Conservation (phyloP, 306 rosid genomes). For the Medicago lupulina region DNA sequence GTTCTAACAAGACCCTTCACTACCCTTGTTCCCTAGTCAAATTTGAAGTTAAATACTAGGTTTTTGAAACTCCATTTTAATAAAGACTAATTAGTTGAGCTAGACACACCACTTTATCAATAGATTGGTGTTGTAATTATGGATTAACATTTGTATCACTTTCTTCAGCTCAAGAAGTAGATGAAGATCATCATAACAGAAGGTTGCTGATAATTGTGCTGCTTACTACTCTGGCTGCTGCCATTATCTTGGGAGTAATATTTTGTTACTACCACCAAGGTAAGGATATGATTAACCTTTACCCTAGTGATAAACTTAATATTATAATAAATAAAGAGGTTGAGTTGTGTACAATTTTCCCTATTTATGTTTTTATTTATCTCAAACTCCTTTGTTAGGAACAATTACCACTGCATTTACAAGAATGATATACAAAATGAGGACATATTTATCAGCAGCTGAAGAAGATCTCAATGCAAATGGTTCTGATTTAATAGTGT, state of each 20-base stretch:
- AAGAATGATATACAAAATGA: slow-evolving; percentile 29
- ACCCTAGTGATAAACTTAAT: slow-evolving; percentile 2
- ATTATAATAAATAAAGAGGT: background rate
- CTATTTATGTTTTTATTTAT: background rate
- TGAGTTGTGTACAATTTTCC: background rate
- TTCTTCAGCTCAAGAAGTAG: slow-evolving; percentile 41
- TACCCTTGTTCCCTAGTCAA: background rate
- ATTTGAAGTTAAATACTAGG: background rate
- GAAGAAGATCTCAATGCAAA: slow-evolving; percentile 34
- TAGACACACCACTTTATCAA: background rate
- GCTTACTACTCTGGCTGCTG: slow-evolving; percentile 27
- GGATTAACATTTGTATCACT: slow-evolving; percentile 7
- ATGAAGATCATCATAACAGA: slow-evolving; percentile 40
- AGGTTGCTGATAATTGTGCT: slow-evolving; percentile 41
- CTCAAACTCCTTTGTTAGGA: slow-evolving; percentile 26
- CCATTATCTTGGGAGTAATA: slow-evolving; percentile 28
- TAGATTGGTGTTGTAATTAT: background rate
- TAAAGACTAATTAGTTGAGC: background rate
- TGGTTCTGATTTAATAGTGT: slow-evolving; percentile 45
- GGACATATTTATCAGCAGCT: slow-evolving; percentile 32
- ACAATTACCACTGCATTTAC: background rate
- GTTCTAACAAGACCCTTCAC: background rate
- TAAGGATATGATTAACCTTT: slow-evolving; percentile 15
- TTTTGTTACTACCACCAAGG: slow-evolving; percentile 39
- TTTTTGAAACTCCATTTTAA: background rate